These are phyloP conservation scores for Salix suchowensis DNA, from an alignment of 345 rosid species.

Conservation along the genomic window DNA sequence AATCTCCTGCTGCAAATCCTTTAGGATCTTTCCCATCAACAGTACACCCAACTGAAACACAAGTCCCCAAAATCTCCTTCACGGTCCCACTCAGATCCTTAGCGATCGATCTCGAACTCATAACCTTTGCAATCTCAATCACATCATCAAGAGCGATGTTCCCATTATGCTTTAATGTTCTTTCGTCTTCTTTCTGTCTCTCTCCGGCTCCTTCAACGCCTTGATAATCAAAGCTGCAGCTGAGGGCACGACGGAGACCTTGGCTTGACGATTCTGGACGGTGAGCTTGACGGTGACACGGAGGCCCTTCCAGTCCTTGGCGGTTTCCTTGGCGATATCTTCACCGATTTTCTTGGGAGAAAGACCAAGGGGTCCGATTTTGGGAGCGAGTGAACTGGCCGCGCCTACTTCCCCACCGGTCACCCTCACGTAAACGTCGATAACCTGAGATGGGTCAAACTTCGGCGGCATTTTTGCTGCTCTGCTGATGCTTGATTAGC, in stretches of 20 bases:
- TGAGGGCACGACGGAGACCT: conserved; percentile 20
- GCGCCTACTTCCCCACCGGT: conserved; percentile 29
- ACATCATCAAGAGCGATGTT: conserved; percentile 21
- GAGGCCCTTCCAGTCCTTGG: conserved; percentile 29
- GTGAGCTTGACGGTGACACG: conserved; percentile 29
- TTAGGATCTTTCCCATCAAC: conserved; percentile 24
- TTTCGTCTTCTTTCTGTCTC: conserved; percentile 29
- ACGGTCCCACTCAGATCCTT: conserved; percentile 25
- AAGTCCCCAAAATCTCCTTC: conserved; percentile 27
- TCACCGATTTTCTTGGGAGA: conserved; percentile 29
- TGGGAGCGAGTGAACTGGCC: conserved; percentile 25
- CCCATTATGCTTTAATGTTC: conserved; percentile 24
- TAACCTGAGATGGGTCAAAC: conserved; percentile 28
- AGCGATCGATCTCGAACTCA: conserved; percentile 20
- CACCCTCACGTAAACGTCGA: conserved; percentile 23
- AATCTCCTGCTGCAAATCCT: conserved; percentile 24
- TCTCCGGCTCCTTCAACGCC: conserved; percentile 28
- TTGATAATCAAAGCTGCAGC: conserved; percentile 21
- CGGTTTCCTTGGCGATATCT: conserved; percentile 23
- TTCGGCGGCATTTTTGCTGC: conserved; percentile 24
- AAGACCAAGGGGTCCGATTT: conserved; percentile 24
- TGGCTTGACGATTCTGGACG: conserved; percentile 28
- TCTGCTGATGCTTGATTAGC: not conserved
- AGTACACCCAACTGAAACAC: conserved; percentile 24
- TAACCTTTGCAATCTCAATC: conserved; percentile 19